Evolutionary conservation across 2,329 filamentous ascomycete genomes (phyloP).

Genomic region (Seiridium cupressi): DNA sequence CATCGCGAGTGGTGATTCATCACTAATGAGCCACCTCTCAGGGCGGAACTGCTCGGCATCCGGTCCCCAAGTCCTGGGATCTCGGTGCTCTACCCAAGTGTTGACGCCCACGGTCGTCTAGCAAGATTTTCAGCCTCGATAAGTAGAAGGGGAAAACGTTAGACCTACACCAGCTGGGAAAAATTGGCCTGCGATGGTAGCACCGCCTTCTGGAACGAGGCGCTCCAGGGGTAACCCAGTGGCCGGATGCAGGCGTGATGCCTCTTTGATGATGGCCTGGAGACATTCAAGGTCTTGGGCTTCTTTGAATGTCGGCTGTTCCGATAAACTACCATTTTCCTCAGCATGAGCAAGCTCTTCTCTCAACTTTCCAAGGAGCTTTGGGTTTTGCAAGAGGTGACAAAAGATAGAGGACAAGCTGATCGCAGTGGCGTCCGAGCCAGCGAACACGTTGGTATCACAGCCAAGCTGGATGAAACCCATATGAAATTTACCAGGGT

Average conservation of each 20-base stretch:
- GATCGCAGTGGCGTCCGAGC: constrained; percentile 34
- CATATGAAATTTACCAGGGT: constrained; percentile 29
- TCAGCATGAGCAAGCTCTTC: constrained; percentile 19
- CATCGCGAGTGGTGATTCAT: constrained; percentile 17
- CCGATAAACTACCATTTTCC: constrained; percentile 5
- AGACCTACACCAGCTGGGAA: constrained; percentile 21
- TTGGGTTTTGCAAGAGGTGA: constrained; percentile 17
- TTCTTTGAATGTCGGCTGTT: constrained; percentile 20
- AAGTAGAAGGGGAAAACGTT: neutral
- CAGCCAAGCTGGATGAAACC: constrained; percentile 18
- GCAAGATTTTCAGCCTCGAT: neutral
- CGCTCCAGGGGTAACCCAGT: constrained; percentile 23
- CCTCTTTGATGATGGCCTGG: constrained; percentile 53
- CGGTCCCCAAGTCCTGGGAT: constrained; percentile 28
- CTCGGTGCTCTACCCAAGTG: constrained; percentile 32
- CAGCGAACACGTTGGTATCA: constrained; percentile 29
- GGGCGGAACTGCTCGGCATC: constrained; percentile 34
- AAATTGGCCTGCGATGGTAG: constrained; percentile 20
- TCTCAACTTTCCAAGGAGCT: constrained; percentile 7
- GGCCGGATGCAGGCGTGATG: constrained; percentile 29
- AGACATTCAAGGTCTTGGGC: constrained; percentile 41
- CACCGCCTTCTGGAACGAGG: constrained; percentile 21
- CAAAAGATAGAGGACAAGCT: constrained; percentile 26
- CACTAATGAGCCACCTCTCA: constrained; percentile 36
- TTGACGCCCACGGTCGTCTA: constrained; percentile 32